phyloP scores from a whole-genome alignment of 2,329 filamentous ascomycete genomes.

The Akanthomyces muscarius region DNA sequence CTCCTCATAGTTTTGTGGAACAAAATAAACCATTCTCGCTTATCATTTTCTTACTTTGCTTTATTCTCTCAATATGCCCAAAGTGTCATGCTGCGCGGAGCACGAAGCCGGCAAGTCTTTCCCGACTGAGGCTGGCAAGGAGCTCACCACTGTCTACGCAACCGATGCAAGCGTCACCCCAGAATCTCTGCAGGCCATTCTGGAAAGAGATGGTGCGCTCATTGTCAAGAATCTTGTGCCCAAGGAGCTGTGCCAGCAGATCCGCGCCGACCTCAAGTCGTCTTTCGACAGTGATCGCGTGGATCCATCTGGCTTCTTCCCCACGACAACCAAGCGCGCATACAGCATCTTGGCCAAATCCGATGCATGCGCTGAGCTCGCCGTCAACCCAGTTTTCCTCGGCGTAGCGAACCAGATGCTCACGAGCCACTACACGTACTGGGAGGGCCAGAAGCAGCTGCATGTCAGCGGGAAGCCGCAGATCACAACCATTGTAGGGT shows the following conservation, averaged over 20 bases:
- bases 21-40: neutral
- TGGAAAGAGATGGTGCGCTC: slow-evolving; percentile 33
- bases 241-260: slow-evolving; percentile 29
- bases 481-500: slow-evolving; percentile 34
- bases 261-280: slow-evolving; percentile 35
- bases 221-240: slow-evolving; percentile 35
- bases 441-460: slow-evolving; percentile 30
- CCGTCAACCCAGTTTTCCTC: slow-evolving; percentile 33
- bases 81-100: slow-evolving; percentile 8
- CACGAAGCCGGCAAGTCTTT: slow-evolving; percentile 16
- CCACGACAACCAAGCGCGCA: slow-evolving; percentile 36
- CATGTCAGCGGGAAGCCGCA: slow-evolving; percentile 34
- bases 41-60: neutral
- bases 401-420: slow-evolving; percentile 32
- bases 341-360: slow-evolving; percentile 36
- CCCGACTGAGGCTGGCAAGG: slow-evolving; percentile 24
- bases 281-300: slow-evolving; percentile 33
- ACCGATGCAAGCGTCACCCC: slow-evolving; percentile 22
- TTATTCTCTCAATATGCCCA: neutral
- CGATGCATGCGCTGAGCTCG: slow-evolving; percentile 35
- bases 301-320: slow-evolving; percentile 38
- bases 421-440: slow-evolving; percentile 34
- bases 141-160: slow-evolving; percentile 22
- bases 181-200: slow-evolving; percentile 22
- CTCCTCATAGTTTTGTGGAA: too few species aligned